Evolutionary conservation across 73 alveolate species (phyloP).

Genomic region (Blepharisma japonicum): DNA sequence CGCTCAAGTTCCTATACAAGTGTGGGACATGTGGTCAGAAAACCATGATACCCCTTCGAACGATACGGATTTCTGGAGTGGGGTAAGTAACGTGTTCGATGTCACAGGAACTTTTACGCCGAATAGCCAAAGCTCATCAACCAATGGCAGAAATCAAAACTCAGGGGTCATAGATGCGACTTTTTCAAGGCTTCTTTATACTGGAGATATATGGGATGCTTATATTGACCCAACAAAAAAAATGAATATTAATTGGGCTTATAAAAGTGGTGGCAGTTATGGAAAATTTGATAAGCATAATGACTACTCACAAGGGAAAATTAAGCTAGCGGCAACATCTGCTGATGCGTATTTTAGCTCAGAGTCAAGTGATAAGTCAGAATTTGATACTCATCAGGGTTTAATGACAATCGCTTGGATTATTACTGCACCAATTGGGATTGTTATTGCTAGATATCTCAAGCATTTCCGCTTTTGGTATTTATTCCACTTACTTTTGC

Average conservation of each 20-base stretch:
- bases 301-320: not conserved
- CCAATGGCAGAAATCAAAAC: too few relatives aligned
- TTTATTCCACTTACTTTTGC: not conserved
- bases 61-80: not conserved
- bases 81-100: too few relatives aligned
- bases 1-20: not conserved
- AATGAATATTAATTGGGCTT: not conserved
- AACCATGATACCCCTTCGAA: constrained; percentile 10
- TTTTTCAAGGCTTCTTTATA: not conserved
- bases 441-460: not conserved
- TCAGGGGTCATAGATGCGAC: not conserved
- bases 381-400: not conserved
- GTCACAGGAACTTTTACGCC: too few relatives aligned
- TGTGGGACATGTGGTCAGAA: not conserved
- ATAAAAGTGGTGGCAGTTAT: not conserved
- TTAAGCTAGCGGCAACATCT: too few relatives aligned
- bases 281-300: not conserved
- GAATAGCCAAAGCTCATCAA: too few relatives aligned
- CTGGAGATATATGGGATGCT: not conserved
- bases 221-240: not conserved
- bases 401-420: constrained; percentile 1
- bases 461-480: not conserved
- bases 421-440: not conserved
- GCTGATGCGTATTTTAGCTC: too few relatives aligned
- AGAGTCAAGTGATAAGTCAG: too few relatives aligned